These are phyloP conservation scores for Nematocida sp. DNA, from an alignment of 371 early-diverging fungal genomes.

Conservation along the genomic window DNA sequence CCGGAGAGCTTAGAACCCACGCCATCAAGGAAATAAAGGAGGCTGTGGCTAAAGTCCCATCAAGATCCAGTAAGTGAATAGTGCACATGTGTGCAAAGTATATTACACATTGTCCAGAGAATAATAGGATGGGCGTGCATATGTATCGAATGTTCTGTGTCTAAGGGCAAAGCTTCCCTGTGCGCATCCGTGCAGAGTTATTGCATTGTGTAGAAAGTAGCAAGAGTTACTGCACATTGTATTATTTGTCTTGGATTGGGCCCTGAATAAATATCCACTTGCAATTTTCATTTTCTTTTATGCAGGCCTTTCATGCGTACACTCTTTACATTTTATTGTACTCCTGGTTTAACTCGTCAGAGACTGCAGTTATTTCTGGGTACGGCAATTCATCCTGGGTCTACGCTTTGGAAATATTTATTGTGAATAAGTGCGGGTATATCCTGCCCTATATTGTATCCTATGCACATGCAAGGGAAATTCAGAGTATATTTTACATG, in stretches of 20 bases:
- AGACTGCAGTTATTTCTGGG: conserved; percentile 40
- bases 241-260: background rate
- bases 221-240: too few species aligned
- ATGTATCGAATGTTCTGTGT: too few species aligned
- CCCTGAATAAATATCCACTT: background rate
- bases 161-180: too few species aligned
- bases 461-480: background rate
- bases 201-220: too few species aligned
- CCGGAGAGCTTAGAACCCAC: conserved; percentile 67
- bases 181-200: too few species aligned
- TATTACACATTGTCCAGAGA: too few species aligned
- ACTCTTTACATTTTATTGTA: conserved; percentile 26
- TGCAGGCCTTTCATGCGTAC: conserved; percentile 19
- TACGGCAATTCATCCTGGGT: background rate
- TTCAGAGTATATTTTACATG: conserved; percentile 6
- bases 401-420: background rate
- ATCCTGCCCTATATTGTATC: conserved; percentile 36
- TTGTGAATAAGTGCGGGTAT: conserved; percentile 37
- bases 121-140: too few species aligned
- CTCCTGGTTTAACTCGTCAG: conserved; percentile 52
- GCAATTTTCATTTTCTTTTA: conserved; percentile 7
- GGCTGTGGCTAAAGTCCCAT: conserved; percentile 63
- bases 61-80: conserved; percentile 63
- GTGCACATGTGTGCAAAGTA: background rate
- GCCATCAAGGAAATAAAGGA: conserved; percentile 68